Conservation (phyloP, 139 green algal genomes). For the Mesostigma viride region DNA sequence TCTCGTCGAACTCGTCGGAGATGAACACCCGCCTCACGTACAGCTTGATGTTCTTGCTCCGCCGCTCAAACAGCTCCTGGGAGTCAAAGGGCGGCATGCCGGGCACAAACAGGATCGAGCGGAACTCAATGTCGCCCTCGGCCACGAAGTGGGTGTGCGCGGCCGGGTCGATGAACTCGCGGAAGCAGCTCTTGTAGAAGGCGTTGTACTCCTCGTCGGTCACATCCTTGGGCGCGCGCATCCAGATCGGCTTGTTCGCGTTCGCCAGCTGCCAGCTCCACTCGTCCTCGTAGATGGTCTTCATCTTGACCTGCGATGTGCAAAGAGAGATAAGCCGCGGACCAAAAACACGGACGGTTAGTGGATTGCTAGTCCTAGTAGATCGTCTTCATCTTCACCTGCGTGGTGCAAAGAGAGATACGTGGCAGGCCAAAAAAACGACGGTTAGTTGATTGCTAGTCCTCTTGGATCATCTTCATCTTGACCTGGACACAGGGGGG, state of each 20-base stretch:
- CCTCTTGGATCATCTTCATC: constrained; percentile 73
- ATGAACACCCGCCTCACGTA: constrained; percentile 99
- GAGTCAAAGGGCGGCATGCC: constrained; percentile 96
- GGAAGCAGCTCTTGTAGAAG: constrained; percentile 88
- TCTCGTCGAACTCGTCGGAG: constrained; percentile 91
- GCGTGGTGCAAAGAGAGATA: no score
- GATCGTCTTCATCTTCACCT: no score
- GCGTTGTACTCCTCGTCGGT: constrained; percentile 75
- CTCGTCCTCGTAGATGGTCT: constrained; percentile 34
- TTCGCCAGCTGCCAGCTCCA: constrained; percentile 83
- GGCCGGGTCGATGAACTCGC: constrained; percentile 47
- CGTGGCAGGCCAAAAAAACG: no score
- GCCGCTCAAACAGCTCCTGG: constrained; percentile 31
- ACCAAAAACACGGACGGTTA: no score
- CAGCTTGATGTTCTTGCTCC: constrained; percentile 52
- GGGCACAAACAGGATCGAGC: constrained; percentile 80
- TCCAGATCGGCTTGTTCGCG: constrained; percentile 94
- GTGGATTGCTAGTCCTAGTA: no score
- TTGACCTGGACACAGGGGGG: no score
- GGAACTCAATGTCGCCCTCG: constrained; percentile 93
- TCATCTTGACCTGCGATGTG: no score
- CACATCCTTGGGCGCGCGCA: constrained; percentile 48
- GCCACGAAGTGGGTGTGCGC: constrained; percentile 39
- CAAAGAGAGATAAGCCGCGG: no score
- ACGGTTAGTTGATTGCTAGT: constrained; percentile 12